phyloP scores from a whole-genome alignment of 768 basidiomycete genomes.

The Cystofilobasidium capitatum region DNA sequence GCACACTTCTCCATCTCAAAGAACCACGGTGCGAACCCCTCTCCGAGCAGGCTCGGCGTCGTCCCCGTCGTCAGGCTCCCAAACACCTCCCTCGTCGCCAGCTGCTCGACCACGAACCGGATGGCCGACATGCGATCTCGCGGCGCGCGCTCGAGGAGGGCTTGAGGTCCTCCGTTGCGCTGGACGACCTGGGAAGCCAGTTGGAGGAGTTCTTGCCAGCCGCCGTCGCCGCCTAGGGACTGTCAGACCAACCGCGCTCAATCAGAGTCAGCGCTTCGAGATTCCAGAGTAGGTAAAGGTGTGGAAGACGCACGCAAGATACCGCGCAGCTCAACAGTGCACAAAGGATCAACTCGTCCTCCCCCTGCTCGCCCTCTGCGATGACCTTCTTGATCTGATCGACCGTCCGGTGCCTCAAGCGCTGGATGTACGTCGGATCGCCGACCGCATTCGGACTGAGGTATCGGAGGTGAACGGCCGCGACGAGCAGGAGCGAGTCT shows the following conservation, averaged over 20 bases:
- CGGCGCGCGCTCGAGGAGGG: constrained; percentile 28
- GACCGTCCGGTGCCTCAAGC: constrained; percentile 28
- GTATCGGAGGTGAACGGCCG: constrained; percentile 33
- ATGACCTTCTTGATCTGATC: constrained; percentile 25
- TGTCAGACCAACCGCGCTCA: not conserved
- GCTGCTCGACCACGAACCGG: constrained; percentile 34
- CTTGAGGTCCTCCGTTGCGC: constrained; percentile 31
- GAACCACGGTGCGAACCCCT: constrained; percentile 27
- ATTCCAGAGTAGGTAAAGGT: not conserved
- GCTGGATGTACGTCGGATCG: constrained; percentile 28
- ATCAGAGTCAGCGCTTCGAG: not conserved
- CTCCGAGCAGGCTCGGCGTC: constrained; percentile 30
- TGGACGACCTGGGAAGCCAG: constrained; percentile 30
- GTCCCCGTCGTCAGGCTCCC: constrained; percentile 34
- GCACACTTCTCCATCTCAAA: constrained; percentile 25
- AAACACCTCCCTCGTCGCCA: constrained; percentile 34
- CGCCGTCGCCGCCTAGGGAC: constrained; percentile 34
- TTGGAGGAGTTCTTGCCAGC: constrained; percentile 33
- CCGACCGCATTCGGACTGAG: constrained; percentile 24
- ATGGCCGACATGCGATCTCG: constrained; percentile 28
- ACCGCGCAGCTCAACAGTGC: constrained; percentile 34
- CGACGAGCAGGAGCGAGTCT: constrained; percentile 31
- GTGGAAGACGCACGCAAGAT: constrained; percentile 28
- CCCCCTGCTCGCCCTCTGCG: constrained; percentile 14
- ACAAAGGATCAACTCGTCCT: constrained; percentile 31